phyloP scores from a whole-genome alignment of 805 yeast species.

The Ogataea paraovalis region DNA sequence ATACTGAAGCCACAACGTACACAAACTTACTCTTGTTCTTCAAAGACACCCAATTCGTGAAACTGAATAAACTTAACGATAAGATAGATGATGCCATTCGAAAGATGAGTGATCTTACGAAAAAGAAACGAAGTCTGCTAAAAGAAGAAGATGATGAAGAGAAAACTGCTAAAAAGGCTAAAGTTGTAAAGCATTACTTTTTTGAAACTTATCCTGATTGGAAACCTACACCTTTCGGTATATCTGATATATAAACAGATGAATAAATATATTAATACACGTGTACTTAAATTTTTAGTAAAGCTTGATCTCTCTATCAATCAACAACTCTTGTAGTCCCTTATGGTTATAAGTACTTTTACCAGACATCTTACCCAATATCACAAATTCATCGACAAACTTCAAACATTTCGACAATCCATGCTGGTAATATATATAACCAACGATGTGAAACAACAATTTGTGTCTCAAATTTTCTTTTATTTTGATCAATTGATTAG shows the following conservation, averaged over 20 bases:
- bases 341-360: constrained; percentile 19
- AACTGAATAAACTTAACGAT: constrained; percentile 6
- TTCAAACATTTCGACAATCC: constrained; percentile 16
- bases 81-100: constrained; percentile 5
- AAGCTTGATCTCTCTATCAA: constrained; percentile 10
- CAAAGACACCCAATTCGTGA: constrained; percentile 5
- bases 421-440: constrained; percentile 24
- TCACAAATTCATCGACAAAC: constrained; percentile 27
- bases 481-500: constrained; percentile 15
- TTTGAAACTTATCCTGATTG: constrained; percentile 39
- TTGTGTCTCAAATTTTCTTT: constrained; percentile 16
- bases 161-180: constrained; percentile 1
- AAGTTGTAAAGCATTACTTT: constrained; percentile 5
- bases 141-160: background rate
- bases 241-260: constrained; percentile 1
- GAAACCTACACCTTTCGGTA: constrained; percentile 56
- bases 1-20: constrained; percentile 4
- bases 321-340: constrained; percentile 21
- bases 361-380: constrained; percentile 20
- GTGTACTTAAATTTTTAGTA: background rate
- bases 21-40: constrained; percentile 5
- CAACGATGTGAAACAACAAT: constrained; percentile 22
- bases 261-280: background rate
- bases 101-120: too few species aligned
- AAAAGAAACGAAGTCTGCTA: constrained; percentile 4